phyloP scores from a whole-genome alignment of 805 yeast genomes.

The Kockiozyma suomiensis region DNA sequence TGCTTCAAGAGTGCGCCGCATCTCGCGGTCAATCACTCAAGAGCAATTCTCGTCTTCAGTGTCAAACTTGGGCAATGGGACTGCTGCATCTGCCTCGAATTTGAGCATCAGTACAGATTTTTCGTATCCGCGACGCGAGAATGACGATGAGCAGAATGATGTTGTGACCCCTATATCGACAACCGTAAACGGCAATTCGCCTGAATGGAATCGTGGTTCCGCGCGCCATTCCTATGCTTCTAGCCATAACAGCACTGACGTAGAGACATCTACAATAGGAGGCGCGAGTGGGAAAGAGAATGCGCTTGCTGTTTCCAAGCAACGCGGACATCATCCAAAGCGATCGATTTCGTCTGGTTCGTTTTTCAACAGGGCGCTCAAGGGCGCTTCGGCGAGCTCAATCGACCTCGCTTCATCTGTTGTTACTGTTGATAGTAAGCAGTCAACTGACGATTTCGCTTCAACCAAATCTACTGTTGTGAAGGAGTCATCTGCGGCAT shows the following conservation, averaged over 20 bases:
- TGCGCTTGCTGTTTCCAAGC: background rate
- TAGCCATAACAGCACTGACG: constrained; percentile 3
- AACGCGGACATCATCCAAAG: constrained; percentile 15
- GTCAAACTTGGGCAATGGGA: background rate
- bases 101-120: constrained; percentile 10
- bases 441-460: background rate
- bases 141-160: background rate
- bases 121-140: constrained; percentile 13
- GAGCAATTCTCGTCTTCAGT: constrained; percentile 6
- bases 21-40: constrained; percentile 27
- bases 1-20: constrained; percentile 28
- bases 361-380: constrained; percentile 11
- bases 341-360: constrained; percentile 25
- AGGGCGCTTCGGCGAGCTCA: background rate
- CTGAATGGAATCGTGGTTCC: background rate
- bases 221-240: constrained; percentile 5
- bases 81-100: background rate
- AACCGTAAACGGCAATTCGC: background rate
- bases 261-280: background rate
- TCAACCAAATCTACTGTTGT: background rate
- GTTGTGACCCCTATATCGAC: background rate
- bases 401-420: background rate
- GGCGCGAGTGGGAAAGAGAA: background rate
- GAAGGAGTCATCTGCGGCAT: background rate
- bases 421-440: background rate